phyloP scores from a whole-genome alignment of 257 asterid species.

The Craterostigma plantagineum region DNA sequence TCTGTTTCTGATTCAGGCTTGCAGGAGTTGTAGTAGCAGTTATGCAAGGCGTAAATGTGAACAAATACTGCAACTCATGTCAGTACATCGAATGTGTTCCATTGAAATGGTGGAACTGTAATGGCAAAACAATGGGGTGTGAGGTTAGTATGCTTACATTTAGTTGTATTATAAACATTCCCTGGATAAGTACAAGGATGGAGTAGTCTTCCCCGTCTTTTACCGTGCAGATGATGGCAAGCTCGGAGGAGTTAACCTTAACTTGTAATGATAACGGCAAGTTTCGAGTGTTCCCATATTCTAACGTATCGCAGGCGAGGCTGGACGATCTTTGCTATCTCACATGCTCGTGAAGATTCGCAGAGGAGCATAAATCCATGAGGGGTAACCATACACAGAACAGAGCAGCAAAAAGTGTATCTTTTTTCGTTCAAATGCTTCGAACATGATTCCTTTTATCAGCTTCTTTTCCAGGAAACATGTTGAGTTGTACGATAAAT shows the following conservation, averaged over 20 bases:
- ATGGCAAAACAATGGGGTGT: slow-evolving; percentile 29
- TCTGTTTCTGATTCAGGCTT: slow-evolving; percentile 18
- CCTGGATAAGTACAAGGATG: no score
- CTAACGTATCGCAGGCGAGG: slow-evolving; percentile 40
- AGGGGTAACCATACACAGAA: no score
- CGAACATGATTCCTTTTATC: no score
- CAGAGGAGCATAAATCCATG: no score
- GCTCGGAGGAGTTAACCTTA: slow-evolving; percentile 39
- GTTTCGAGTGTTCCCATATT: slow-evolving; percentile 40
- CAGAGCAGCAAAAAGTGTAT: no score
- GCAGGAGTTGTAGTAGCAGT: slow-evolving; percentile 35
- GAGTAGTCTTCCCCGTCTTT: no score
- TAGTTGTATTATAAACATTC: no score
- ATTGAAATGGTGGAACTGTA: slow-evolving; percentile 79
- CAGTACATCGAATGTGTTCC: slow-evolving; percentile 56
- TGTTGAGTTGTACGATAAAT: no score
- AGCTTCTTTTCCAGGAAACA: no score
- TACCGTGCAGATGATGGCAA: slow-evolving; percentile 46
- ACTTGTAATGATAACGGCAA: slow-evolving; percentile 59
- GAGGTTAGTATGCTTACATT: slow-evolving; percentile 59
- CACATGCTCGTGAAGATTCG: slow-evolving; percentile 29
- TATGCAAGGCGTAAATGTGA: slow-evolving; percentile 26
- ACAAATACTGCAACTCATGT: slow-evolving; percentile 66
- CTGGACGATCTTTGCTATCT: slow-evolving; percentile 61
- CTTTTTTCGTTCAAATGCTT: no score